Evolutionary conservation across 257 asterid species (phyloP), one percentile per base, ranked within the genome.

Genomic region (Hygrophila difformis): DNA sequence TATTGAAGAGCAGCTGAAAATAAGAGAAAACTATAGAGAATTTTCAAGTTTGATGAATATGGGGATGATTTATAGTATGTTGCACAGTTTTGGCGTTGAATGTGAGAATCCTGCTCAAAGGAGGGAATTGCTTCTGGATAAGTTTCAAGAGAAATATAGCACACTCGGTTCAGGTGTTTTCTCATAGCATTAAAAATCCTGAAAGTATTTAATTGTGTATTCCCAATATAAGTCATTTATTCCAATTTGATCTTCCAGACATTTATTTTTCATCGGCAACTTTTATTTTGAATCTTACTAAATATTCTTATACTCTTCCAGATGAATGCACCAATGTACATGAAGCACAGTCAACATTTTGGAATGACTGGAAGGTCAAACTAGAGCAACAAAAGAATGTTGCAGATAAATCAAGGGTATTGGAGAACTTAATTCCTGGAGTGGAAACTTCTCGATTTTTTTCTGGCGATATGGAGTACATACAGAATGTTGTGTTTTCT

Each of bases 311-410:
- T 46, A 51, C 35, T 53, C 50, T 64, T 63, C 60, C 75, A 85
- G 98, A 82, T 57, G 94, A 79, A 65, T 70, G 77, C 70, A 77
- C 67, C 52, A 75, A 66, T 48, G 73, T 84, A 42, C 93, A 80
- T 39, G 76, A 73, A 70, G 81, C 94, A 47, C 99, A 86, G 46
- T 86, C 99, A 33, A 77, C 96, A 58, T 91, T 82, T 64, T 91
- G 99, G 99, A 86, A 78, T 49, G 96, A 86, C 62, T 91, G 99
- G 99, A 86, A 86, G 75, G 53, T 71, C 57, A 91, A 86, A 77
- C 55, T 91, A 49, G 95, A 91, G 71, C 94, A 86, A 44, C 96
- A 91, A 68, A 82, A 82, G 74, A 72, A 34, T 51, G 71, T 62
- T 40, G 94, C 98, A 12, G 96, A 86, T 62, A 71, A 81, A 59